phyloP scores from a whole-genome alignment of 306 rosid species.

The Glycine latifolia region DNA sequence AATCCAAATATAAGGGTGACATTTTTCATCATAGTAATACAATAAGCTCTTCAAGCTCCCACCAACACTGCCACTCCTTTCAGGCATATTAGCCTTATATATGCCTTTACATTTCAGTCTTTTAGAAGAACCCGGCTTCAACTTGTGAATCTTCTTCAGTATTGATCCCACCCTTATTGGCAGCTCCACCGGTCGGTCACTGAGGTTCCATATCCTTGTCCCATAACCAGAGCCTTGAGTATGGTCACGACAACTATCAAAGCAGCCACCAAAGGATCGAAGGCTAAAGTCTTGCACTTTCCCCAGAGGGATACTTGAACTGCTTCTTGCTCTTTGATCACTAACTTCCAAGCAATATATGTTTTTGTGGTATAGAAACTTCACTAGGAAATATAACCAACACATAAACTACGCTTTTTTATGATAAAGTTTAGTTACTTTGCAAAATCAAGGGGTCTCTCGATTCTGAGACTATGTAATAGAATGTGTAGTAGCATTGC shows the following conservation, averaged over 20 bases:
- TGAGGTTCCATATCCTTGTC: constrained; percentile 91
- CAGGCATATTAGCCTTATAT: constrained; percentile 85
- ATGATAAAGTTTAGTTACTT: constrained; percentile 33
- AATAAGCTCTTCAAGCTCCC: constrained; percentile 74
- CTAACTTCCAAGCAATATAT: constrained; percentile 29
- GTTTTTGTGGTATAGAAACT: constrained; percentile 29
- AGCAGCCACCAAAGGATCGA: constrained; percentile 72
- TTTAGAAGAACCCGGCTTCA: constrained; percentile 90
- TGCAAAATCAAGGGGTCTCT: constrained; percentile 1
- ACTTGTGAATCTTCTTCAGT: constrained; percentile 76
- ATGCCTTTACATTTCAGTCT: constrained; percentile 85
- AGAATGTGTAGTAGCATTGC: constrained; percentile 24
- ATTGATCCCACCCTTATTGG: constrained; percentile 95
- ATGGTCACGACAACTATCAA: constrained; percentile 80
- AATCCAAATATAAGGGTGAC: constrained; percentile 95
- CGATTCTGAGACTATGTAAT: not conserved
- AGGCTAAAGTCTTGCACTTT: constrained; percentile 61
- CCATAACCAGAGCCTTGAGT: constrained; percentile 70
- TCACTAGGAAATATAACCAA: constrained; percentile 5
- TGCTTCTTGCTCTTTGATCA: constrained; percentile 45
- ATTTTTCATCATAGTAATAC: constrained; percentile 84
- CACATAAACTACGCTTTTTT: not conserved
- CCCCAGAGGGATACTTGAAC: constrained; percentile 40
- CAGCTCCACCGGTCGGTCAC: constrained; percentile 87
- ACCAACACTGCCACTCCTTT: constrained; percentile 43